Base-by-base conservation (phyloP, 495 filamentous ascomycete species). In the Aspergillus ellipticus region DNA sequence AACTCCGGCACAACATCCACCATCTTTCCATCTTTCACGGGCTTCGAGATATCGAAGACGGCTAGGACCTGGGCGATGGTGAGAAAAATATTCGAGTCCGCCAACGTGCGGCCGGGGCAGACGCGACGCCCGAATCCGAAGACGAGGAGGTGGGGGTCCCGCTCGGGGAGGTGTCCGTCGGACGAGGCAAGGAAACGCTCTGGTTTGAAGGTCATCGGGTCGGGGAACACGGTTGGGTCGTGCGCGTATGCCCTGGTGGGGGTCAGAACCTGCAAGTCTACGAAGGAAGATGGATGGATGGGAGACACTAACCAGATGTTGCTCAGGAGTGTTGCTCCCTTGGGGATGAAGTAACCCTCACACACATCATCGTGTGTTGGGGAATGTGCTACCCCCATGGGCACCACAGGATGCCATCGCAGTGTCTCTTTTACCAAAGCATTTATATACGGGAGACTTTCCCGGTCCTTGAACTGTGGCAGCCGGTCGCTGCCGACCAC, bases 371-470 rank as follows among this genome's bases (percentile, higher is more conserved):
- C 83, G n/a, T 77, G 65, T 6, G 72, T 66, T 2, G 76, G 71
- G 4, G 69, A 69, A 59, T 89, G 85, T 0, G 85, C 81, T 21
- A 87, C 66, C 2, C 66, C 69, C 54, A 75, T 68, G 0, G 82
- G 74, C 0, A 54, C 56, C 11, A 78, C 67, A 0, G 71, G 70
- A 42, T 74, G 70, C 78, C 79, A 82, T 15, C 78, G 66, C 2
- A 75, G 60, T 2, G 61, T 61, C 45, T 81, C 77, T 51, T 75
- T 77, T 3, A 76, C 64, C 2, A 78, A 31, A 5, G 70, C 75
- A 31, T 74, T 50, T 19, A 77, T 57, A 42, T 80, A 80, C 0
- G 75, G 77, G 3, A 81, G 56, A 0, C 65, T 57, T 10, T 55
- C 56, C 3, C 67, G 63, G 41, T 76, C 69, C 0, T 53, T 51